Percentiles rank a stretch among this genome's conserved stretches.
These are phyloP conservation scores for Ascochyta koolunga DNA, from an alignment of 2,329 filamentous ascomycete genomes.

Conservation along the genomic window DNA sequence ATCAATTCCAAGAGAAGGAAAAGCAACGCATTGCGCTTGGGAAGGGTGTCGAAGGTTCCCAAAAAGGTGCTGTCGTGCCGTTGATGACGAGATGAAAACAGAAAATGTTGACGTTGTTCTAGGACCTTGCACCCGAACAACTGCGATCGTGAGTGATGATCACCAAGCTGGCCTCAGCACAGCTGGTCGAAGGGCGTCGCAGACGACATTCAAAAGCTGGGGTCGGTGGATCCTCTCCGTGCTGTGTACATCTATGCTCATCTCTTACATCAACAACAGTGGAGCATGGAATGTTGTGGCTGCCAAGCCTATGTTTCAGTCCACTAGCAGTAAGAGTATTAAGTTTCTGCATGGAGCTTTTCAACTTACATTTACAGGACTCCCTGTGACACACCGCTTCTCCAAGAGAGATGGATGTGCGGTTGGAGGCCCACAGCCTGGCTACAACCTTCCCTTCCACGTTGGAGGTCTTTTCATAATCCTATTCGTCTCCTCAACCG, in stretches of 20 bases:
- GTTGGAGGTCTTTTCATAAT: conserved; percentile 44
- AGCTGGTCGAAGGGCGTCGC: neutral
- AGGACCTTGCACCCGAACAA: conserved; percentile 42
- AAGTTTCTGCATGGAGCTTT: neutral
- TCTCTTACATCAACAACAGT: conserved; percentile 26
- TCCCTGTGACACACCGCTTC: conserved; percentile 12
- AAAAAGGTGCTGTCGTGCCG: conserved; percentile 20
- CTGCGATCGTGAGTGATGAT: conserved; percentile 23
- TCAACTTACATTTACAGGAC: conserved; percentile 8
- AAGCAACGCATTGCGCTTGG: conserved; percentile 19
- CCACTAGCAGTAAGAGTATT: conserved; percentile 16
- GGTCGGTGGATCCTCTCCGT: conserved; percentile 33
- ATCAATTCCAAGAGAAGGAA: conserved; percentile 26
- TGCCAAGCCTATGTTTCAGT: conserved; percentile 11
- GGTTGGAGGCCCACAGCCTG: conserved; percentile 24
- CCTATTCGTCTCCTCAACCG: conserved; percentile 45
- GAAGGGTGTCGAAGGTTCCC: conserved; percentile 36
- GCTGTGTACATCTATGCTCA: conserved; percentile 30
- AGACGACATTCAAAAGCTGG: conserved; percentile 21
- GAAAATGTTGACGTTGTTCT: conserved; percentile 14
- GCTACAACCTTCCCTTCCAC: conserved; percentile 41
- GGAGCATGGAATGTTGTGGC: neutral
- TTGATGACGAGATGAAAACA: conserved; percentile 1
- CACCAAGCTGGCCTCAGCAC: conserved; percentile 21
- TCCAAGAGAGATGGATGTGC: conserved; percentile 30